Conservation (phyloP, 306 rosid genomes). For the Calophaca sinica region DNA sequence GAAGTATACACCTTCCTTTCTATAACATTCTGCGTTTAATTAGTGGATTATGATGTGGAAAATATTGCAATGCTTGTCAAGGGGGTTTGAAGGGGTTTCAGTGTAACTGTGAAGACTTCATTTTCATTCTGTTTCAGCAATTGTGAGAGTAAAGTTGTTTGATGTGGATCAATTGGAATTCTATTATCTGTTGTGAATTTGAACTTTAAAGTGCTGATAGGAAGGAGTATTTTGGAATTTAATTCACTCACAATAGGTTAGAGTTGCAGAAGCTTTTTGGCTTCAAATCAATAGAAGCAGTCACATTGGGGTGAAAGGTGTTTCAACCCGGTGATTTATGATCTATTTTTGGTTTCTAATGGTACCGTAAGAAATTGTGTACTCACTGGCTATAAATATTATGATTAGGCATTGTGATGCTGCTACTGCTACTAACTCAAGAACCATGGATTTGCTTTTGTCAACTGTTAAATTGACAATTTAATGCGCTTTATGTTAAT, state of each 20-base stretch:
- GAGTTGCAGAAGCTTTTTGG: constrained; percentile 27
- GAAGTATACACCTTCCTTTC: background rate
- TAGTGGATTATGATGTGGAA: background rate
- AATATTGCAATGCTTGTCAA: background rate
- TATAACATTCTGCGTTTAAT: background rate
- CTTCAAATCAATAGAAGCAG: constrained; percentile 29
- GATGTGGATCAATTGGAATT: constrained; percentile 28
- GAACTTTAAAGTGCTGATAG: background rate
- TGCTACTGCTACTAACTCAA: background rate
- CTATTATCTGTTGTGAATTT: background rate
- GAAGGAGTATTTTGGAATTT: constrained; percentile 19
- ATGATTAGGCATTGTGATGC: background rate
- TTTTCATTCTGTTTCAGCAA: background rate
- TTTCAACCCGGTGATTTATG: background rate
- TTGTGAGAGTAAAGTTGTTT: background rate
- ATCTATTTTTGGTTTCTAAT: constrained; percentile 8
- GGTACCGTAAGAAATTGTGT: background rate
- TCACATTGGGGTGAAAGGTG: background rate
- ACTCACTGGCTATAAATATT: constrained; percentile 12
- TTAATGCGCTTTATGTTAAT: constrained; percentile 14
- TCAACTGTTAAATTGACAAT: constrained; percentile 11
- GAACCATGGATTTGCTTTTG: constrained; percentile 31
- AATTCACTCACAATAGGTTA: constrained; percentile 11
- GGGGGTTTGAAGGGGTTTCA: background rate
- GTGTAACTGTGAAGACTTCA: background rate